Evolutionary conservation across 2,329 filamentous ascomycete genomes (phyloP), one percentile per base, ranked within the genome.

Genomic region (Coleophoma eucalyptorum): DNA sequence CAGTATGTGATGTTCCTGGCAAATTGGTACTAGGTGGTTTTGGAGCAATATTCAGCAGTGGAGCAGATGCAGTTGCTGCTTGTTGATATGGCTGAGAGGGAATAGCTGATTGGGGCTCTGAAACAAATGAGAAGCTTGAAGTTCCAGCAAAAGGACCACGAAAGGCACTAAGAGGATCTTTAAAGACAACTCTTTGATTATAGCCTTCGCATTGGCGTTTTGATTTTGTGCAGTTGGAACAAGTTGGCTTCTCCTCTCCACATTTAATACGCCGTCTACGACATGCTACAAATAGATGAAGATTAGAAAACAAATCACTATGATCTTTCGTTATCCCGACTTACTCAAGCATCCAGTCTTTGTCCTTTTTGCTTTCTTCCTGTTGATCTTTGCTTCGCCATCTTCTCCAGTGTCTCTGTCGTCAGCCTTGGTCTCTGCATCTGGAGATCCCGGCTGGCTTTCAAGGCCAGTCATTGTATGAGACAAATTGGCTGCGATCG

Each of bases 211-310:
- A 95, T 58, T 84, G 77, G 13, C 90, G 80, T 69, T 92, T 93
- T 16, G 89, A 93, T 65, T 93, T 94, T 72, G 88, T 83, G 70
- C 90, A 95, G 64, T 95, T 95, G 63, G 79, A 84, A 70, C 90
- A 94, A 26, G 80, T 87, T 21, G 90, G 90, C 46, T 87, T 81
- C 62, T 90, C 89, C 68, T 97, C 94, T 55, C 94, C 94, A 69
- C 94, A 99, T 71, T 97, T 99, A 70, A 99, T 97, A 55, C 94
- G 88, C 48, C 94, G 86, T 71, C 89, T 93, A 56, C 94, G 87
- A 71, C 94, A 99, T 51, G 94, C 89, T 92, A 48, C 26, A 21
- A 37, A 16, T 5, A 34, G 13, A n/a, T 19, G 45, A 50, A 21
- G 26, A 26, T 26, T 26, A 26, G 26, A 26, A 26, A 26, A 34